These are phyloP conservation scores for Globisporangium mamillatum DNA, from an alignment of 352 stramenopile species.

Conservation along the genomic window DNA sequence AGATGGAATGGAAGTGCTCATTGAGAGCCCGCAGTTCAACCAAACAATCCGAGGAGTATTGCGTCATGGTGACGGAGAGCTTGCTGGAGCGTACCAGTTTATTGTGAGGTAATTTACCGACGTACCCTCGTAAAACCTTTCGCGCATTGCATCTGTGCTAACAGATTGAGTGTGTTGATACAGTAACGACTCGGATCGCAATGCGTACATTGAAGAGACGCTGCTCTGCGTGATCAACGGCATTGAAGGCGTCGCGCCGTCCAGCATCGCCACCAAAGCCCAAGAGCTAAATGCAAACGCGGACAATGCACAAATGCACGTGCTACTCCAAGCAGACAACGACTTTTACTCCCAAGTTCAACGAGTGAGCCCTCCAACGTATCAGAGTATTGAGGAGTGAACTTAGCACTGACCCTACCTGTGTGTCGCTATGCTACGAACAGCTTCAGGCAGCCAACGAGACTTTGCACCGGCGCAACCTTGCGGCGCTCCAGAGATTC, in stretches of 20 bases:
- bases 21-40: slow-evolving; percentile 92
- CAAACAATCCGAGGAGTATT: slow-evolving; percentile 46
- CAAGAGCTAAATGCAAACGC: slow-evolving; percentile 17
- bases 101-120: slow-evolving; percentile 24
- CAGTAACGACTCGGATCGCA: slow-evolving; percentile 51
- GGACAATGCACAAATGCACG: slow-evolving; percentile 32
- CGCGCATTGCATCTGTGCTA: background rate
- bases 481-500: slow-evolving; percentile 81
- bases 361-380: slow-evolving; percentile 32
- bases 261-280: slow-evolving; percentile 25
- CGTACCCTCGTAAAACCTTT: background rate
- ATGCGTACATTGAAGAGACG: slow-evolving; percentile 92
- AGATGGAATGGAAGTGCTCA: slow-evolving; percentile 24
- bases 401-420: background rate
- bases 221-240: slow-evolving; percentile 72
- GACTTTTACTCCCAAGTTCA: slow-evolving; percentile 96
- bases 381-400: background rate
- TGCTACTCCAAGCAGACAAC: slow-evolving; percentile 93
- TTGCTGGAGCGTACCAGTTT: slow-evolving; percentile 23
- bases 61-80: slow-evolving; percentile 12
- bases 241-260: slow-evolving; percentile 35
- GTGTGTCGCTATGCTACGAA: background rate
- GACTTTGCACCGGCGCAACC: slow-evolving; percentile 51
- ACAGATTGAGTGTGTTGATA: background rate
- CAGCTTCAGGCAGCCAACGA: slow-evolving; percentile 71